phyloP scores from a whole-genome alignment of 169 alveolate genomes.

The Cryptosporidium felis region DNA sequence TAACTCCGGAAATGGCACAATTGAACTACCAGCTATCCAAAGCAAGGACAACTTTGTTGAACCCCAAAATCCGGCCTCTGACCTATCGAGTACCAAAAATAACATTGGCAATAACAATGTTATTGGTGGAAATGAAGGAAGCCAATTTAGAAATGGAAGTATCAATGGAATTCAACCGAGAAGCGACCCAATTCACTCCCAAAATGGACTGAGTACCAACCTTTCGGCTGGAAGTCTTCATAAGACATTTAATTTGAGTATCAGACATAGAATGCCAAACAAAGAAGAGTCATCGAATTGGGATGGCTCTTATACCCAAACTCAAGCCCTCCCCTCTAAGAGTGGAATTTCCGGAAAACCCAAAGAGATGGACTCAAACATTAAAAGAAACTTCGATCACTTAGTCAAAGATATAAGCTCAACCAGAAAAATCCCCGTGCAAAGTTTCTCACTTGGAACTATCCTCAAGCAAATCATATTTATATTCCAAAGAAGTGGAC shows the following conservation, averaged over 20 bases:
- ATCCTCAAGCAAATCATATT: slow-evolving; percentile 29
- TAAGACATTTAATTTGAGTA: slow-evolving; percentile 23
- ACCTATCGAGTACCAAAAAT: background rate
- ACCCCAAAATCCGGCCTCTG: background rate
- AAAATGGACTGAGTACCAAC: background rate
- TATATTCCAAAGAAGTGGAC: slow-evolving; percentile 69
- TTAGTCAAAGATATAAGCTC: slow-evolving; percentile 33
- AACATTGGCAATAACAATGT: background rate
- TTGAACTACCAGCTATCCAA: slow-evolving; percentile 4
- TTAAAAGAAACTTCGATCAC: slow-evolving; percentile 31
- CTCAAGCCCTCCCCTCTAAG: too few species aligned
- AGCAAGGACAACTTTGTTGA: slow-evolving; percentile 18
- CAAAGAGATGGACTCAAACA: background rate
- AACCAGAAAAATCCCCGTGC: slow-evolving; percentile 46
- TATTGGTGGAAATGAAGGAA: background rate
- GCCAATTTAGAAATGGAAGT: background rate
- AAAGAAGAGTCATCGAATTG: slow-evolving; percentile 21
- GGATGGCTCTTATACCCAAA: too few species aligned
- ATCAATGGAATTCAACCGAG: background rate
- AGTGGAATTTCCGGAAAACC: too few species aligned
- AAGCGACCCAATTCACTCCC: background rate
- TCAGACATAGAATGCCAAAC: slow-evolving; percentile 12
- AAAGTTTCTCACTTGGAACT: slow-evolving; percentile 11
- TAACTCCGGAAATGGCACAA: background rate
- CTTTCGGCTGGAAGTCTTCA: slow-evolving; percentile 1